A percentile compares a stretch with the other conserved stretches of the same genome.
Conservation (phyloP, 179 eudicot species). For the Sideroxylon spinosum region DNA sequence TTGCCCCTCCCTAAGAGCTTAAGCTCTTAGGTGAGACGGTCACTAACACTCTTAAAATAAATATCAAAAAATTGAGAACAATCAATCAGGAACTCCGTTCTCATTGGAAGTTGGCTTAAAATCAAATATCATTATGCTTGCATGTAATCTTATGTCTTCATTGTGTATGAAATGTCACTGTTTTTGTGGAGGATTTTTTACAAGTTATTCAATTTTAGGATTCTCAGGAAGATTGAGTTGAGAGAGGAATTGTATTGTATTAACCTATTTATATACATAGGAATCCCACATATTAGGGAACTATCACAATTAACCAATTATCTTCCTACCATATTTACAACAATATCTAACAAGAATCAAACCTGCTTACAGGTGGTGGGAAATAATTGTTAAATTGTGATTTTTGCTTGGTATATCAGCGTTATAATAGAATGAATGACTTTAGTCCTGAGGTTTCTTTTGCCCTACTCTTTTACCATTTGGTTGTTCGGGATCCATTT, state of each 20-base stretch:
- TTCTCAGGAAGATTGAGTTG: no score
- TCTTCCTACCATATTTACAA: no score
- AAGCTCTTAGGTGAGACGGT: no score
- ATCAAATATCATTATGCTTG: neutral
- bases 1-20: no score
- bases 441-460: neutral
- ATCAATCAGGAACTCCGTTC: neutral
- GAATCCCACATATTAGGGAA: no score
- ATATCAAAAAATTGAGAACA: neutral
- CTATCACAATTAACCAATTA: no score
- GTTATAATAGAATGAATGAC: neutral
- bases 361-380: neutral
- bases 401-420: neutral
- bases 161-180: neutral
- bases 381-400: neutral
- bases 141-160: neutral
- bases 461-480: neutral
- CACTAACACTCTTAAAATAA: no score
- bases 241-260: neutral
- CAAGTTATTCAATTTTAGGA: no score
- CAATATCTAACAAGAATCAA: neutral
- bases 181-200: neutral
- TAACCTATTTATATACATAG: no score
- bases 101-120: neutral
- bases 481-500: neutral